phyloP scores from a whole-genome alignment of 2,329 filamentous ascomycete species.

The Trichoderma koningii region DNA sequence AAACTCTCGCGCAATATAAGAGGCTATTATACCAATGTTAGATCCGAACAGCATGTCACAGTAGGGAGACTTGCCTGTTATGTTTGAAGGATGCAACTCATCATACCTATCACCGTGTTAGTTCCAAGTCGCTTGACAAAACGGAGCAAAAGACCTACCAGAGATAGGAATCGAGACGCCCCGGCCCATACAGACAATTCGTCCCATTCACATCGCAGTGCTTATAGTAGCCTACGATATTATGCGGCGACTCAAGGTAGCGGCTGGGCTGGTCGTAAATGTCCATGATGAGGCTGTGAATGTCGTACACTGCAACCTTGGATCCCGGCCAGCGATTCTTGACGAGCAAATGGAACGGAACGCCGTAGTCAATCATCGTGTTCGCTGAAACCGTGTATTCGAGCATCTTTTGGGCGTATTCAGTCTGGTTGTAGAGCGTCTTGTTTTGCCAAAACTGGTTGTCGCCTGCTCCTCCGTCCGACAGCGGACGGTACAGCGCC shows the following conservation, averaged over 20 bases:
- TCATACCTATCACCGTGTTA: slow-evolving; percentile 60
- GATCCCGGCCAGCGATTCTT: slow-evolving; percentile 57
- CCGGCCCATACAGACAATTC: background rate
- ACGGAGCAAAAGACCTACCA: background rate
- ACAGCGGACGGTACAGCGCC: slow-evolving; percentile 59
- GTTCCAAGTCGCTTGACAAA: background rate
- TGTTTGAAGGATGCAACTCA: slow-evolving; percentile 38
- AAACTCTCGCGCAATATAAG: background rate
- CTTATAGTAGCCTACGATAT: slow-evolving; percentile 61
- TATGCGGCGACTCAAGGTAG: slow-evolving; percentile 66
- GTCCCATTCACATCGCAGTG: slow-evolving; percentile 47
- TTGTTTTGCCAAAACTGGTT: slow-evolving; percentile 50
- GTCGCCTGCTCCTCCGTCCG: slow-evolving; percentile 26
- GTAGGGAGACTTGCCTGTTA: background rate
- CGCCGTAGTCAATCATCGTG: slow-evolving; percentile 51
- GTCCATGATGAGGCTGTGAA: slow-evolving; percentile 64
- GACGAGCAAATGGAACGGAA: slow-evolving; percentile 48
- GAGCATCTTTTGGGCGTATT: slow-evolving; percentile 48
- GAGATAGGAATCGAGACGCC: background rate
- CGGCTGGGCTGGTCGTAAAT: slow-evolving; percentile 61
- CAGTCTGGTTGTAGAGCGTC: slow-evolving; percentile 49
- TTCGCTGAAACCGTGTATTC: slow-evolving; percentile 54
- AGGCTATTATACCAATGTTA: background rate
- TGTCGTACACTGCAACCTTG: slow-evolving; percentile 66
- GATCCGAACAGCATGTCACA: no score